phyloP scores from a whole-genome alignment of 306 rosid species.

The Glycine soja region DNA sequence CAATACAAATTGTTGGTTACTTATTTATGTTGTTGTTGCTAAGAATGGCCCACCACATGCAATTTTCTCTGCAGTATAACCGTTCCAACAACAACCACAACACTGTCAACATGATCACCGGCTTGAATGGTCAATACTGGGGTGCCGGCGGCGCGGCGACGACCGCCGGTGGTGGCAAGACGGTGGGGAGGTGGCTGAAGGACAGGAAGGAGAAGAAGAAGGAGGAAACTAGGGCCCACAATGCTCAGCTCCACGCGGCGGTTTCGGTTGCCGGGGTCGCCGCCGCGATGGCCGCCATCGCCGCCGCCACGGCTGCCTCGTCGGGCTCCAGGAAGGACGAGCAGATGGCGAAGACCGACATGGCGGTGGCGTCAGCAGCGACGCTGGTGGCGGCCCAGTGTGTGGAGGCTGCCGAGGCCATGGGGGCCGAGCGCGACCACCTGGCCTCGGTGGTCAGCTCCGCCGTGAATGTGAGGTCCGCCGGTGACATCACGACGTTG shows the following conservation, averaged over 20 bases:
- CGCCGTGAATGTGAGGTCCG: constrained; percentile 89
- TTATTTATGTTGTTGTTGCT: background rate
- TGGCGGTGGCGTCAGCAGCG: constrained; percentile 96
- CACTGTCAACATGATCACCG: constrained; percentile 36
- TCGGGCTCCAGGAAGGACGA: constrained; percentile 74
- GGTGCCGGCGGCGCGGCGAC: constrained; percentile 39
- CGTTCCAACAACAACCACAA: constrained; percentile 60
- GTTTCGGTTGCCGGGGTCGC: constrained; percentile 97
- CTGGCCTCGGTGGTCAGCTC: constrained; percentile 85
- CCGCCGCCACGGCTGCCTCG: constrained; percentile 83
- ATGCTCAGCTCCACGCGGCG: constrained; percentile 96
- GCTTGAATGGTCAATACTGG: constrained; percentile 56
- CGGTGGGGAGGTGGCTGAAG: constrained; percentile 97
- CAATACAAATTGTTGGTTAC: background rate
- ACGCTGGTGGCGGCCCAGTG: constrained; percentile 93
- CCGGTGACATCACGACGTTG: constrained; percentile 83
- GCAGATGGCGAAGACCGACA: constrained; percentile 78
- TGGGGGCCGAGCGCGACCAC: constrained; percentile 97
- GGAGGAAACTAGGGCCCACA: constrained; percentile 89
- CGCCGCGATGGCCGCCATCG: constrained; percentile 83
- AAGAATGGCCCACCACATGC: constrained; percentile 18
- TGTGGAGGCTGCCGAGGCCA: constrained; percentile 94
- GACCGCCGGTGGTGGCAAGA: constrained; percentile 62
- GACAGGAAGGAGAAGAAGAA: constrained; percentile 96
- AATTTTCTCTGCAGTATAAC: constrained; percentile 62